These are phyloP conservation scores for Pholiota adiposa DNA, from an alignment of 1,284 basidiomycete genomes.

Conservation along the genomic window DNA sequence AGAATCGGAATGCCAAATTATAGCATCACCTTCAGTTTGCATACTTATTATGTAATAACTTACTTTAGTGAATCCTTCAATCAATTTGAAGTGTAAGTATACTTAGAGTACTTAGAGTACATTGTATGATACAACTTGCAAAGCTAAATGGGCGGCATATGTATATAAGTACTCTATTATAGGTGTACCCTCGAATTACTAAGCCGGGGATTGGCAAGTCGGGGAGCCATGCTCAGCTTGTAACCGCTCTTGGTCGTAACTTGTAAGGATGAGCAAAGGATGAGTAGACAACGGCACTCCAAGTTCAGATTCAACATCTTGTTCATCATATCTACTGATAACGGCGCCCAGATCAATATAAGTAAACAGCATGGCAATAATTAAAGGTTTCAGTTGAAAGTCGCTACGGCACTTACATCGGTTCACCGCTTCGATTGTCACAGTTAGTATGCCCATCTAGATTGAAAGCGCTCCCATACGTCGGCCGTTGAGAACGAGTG, in stretches of 20 bases:
- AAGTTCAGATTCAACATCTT: background rate
- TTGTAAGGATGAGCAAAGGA: no score
- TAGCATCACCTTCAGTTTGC: background rate
- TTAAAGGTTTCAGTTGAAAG: background rate
- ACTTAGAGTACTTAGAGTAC: no score
- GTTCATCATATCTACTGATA: background rate
- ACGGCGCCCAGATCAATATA: background rate
- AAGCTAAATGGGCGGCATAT: no score
- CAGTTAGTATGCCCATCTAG: conserved; percentile 11
- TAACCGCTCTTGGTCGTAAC: background rate
- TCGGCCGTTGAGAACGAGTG: background rate
- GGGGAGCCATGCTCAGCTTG: background rate
- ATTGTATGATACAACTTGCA: no score
- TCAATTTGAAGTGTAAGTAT: no score
- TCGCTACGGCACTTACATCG: background rate
- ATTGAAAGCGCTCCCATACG: conserved; percentile 19
- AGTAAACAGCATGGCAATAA: no score
- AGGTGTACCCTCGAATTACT: no score
- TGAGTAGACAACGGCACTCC: background rate
- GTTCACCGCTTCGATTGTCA: background rate
- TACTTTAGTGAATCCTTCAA: no score
- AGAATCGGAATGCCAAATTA: background rate
- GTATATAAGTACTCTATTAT: no score
- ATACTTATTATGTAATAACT: no score
- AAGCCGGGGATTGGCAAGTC: background rate